A percentile compares a stretch with the other conserved stretches of the same genome.
Conservation (phyloP, 768 basidiomycete genomes). For the Phlebiopsis flavidoalba region DNA sequence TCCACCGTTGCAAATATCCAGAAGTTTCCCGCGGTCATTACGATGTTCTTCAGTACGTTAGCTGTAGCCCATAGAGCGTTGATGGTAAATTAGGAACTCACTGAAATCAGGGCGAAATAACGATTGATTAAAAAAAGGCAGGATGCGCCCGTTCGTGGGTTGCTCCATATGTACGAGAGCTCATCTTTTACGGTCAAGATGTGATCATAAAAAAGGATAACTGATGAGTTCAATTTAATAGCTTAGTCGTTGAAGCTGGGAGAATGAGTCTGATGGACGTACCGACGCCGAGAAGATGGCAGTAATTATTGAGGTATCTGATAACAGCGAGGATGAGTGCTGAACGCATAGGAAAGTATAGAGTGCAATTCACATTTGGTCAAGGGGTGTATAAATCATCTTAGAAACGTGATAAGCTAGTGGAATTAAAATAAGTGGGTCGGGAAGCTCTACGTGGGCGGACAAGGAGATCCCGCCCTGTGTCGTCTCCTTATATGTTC, state of each 20-base stretch:
- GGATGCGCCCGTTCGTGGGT: constrained; percentile 12
- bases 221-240: not conserved
- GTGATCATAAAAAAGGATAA: constrained; percentile 8
- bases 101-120: constrained; percentile 14
- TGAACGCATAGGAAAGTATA: not conserved
- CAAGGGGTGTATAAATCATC: not conserved
- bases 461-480: no score
- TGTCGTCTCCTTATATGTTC: no score
- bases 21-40: not conserved
- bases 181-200: constrained; percentile 11
- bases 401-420: no score
- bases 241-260: not conserved
- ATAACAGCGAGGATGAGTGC: not conserved
- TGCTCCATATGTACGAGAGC: constrained; percentile 15
- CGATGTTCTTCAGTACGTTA: not conserved
- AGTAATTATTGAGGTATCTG: not conserved
- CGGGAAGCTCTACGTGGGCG: no score
- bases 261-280: not conserved
- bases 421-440: no score
- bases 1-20: not conserved
- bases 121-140: constrained; percentile 20
- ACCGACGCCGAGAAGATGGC: not conserved
- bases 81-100: not conserved
- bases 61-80: not conserved
- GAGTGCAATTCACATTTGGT: not conserved